Evolutionary conservation across 371 early-diverging fungal genomes (phyloP).

Genomic region (Ordospora pajunii): DNA sequence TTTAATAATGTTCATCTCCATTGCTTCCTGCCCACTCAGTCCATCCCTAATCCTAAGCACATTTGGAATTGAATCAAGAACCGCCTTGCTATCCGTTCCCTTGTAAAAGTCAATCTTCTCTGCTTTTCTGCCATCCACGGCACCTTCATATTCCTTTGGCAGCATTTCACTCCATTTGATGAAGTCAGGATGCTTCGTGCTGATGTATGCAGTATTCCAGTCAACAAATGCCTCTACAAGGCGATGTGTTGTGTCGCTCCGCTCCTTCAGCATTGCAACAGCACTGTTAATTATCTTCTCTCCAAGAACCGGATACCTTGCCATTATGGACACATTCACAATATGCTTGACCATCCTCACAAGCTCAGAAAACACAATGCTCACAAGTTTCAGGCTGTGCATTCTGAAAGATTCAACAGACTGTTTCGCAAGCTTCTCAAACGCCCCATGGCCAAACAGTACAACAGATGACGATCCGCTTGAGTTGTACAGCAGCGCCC

Average conservation of each 20-base stretch:
- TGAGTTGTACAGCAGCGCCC: conserved; percentile 89
- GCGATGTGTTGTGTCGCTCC: conserved; percentile 64
- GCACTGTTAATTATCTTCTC: conserved; percentile 68
- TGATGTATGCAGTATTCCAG: conserved; percentile 81
- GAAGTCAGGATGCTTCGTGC: conserved; percentile 94
- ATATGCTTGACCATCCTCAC: conserved; percentile 64
- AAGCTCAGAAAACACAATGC: conserved; percentile 74
- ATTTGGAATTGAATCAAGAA: conserved; percentile 67
- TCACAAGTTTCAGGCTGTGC: conserved; percentile 71
- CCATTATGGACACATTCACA: conserved; percentile 63
- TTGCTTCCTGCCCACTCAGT: conserved; percentile 80
- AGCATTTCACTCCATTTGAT: conserved; percentile 67
- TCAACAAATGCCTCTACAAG: conserved; percentile 70
- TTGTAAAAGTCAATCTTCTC: conserved; percentile 25
- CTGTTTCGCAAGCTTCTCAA: conserved; percentile 86
- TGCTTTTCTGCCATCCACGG: not conserved
- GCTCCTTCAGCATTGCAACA: conserved; percentile 69
- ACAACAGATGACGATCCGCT: conserved; percentile 83
- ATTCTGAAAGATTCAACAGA: conserved; percentile 70
- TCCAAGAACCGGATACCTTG: conserved; percentile 70
- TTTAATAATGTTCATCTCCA: conserved; percentile 93
- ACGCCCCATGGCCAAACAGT: conserved; percentile 88
- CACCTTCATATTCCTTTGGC: conserved; percentile 17
- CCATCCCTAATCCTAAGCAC: conserved; percentile 82
- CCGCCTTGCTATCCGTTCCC: conserved; percentile 28